A percentile compares a stretch with the other conserved stretches of the same genome.
Evolutionary conservation across 2,329 filamentous ascomycete species (phyloP).

Genomic region (Periconia macrospinosa): DNA sequence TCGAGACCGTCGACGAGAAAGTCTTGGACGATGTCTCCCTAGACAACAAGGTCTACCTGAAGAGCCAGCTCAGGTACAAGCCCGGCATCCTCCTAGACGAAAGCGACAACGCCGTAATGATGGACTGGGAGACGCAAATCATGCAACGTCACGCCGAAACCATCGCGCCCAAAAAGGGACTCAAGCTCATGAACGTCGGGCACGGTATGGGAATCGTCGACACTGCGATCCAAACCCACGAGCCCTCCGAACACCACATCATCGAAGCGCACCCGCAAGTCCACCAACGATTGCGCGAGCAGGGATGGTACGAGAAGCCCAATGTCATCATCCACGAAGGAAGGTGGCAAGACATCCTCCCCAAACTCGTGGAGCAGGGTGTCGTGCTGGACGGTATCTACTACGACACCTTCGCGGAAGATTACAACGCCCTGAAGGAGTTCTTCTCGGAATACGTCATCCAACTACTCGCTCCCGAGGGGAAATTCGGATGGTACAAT

Average conservation of each 20-base stretch:
- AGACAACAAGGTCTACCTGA: constrained; percentile 46
- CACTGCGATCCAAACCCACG: constrained; percentile 69
- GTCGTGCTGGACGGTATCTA: constrained; percentile 73
- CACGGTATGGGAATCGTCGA: constrained; percentile 93
- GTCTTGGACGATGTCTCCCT: constrained; percentile 37
- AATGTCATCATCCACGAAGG: constrained; percentile 67
- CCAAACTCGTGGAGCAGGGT: constrained; percentile 66
- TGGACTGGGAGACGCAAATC: constrained; percentile 87
- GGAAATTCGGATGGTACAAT: constrained; percentile 43
- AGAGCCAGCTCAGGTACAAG: constrained; percentile 36
- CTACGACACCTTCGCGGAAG: constrained; percentile 44
- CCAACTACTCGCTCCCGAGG: constrained; percentile 33
- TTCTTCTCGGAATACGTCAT: constrained; percentile 43
- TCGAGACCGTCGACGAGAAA: constrained; percentile 24
- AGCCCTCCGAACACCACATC: constrained; percentile 75
- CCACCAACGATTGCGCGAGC: constrained; percentile 66
- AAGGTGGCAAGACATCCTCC: constrained; percentile 80
- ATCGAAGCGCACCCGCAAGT: constrained; percentile 84
- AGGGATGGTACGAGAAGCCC: constrained; percentile 68
- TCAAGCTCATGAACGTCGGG: constrained; percentile 80
- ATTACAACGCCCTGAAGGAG: constrained; percentile 41
- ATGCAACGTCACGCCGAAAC: constrained; percentile 77
- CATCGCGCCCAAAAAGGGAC: constrained; percentile 62
- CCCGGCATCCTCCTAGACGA: constrained; percentile 64
- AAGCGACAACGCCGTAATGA: constrained; percentile 85